These are phyloP conservation scores for Samsoniella hepiali DNA, from an alignment of 2,329 filamentous ascomycete species.

Conservation along the genomic window DNA sequence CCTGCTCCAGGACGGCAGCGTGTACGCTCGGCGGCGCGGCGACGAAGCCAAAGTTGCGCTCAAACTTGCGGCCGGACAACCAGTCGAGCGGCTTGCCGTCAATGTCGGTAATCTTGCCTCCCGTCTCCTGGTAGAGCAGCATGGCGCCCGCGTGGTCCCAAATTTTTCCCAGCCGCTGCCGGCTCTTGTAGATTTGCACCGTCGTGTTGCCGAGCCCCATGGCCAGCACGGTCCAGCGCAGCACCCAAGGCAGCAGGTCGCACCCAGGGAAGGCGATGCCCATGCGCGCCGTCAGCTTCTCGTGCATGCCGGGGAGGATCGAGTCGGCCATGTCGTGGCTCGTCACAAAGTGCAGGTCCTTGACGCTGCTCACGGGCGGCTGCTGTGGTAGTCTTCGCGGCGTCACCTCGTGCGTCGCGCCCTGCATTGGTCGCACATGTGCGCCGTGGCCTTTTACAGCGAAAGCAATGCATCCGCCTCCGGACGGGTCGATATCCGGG, in stretches of 20 bases:
- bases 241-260: constrained; percentile 56
- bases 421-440: constrained; percentile 41
- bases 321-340: constrained; percentile 47
- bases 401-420: constrained; percentile 23
- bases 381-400: constrained; percentile 34
- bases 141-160: constrained; percentile 62
- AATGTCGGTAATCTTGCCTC: constrained; percentile 54
- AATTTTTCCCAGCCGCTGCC: constrained; percentile 48
- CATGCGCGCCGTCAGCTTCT: constrained; percentile 41
- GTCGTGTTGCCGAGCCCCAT: constrained; percentile 52
- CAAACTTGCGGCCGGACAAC: constrained; percentile 46
- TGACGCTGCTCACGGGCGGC: constrained; percentile 21
- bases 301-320: constrained; percentile 46
- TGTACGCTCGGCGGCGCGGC: constrained; percentile 48
- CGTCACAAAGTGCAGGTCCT: constrained; percentile 44
- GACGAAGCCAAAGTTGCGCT: constrained; percentile 53
- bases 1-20: constrained; percentile 54
- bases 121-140: constrained; percentile 55
- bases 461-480: constrained; percentile 49
- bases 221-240: constrained; percentile 52
- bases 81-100: constrained; percentile 50
- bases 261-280: constrained; percentile 44
- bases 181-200: constrained; percentile 53
- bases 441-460: constrained; percentile 48
- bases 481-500: constrained; percentile 40